Evolutionary conservation across 257 asterid species (phyloP), one percentile per base, ranked within the genome.

Genomic region (Striga asiatica): DNA sequence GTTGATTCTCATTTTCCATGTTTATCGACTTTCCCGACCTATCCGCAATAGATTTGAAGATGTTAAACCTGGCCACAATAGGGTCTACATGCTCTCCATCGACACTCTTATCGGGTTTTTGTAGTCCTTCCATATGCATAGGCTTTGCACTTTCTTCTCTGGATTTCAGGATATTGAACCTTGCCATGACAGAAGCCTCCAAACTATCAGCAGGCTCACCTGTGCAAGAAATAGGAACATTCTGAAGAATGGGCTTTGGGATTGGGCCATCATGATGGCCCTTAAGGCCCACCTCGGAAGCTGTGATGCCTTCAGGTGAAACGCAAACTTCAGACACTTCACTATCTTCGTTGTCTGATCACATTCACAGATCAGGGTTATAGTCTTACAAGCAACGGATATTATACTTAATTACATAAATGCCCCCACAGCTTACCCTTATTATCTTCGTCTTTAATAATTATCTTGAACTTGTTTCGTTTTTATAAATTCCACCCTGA

Each of bases 151-250:
- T 71, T 29, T 63, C 79, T 61, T 57, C 84, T 10, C 64, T 75
- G n/a, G 73, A 68, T 60, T 64, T 84, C 74, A 84, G 50, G 69
- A 74, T 66, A 60, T 65, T 54, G 58, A 72, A 63, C 69, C 84
- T 78, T 31, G 74, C 65, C 72, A 76, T 62, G 46, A 76, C 69
- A 0, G 89, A 76, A 45, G 78, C 64, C 66, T 82, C 94, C 10
- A 60, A 54, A 48, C 53, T 66, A 60, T 56, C 66, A 61, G 60
- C 66, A 42, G 60, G 67, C 57, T 50, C 49, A 13, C 66, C 52
- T 12, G 60, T 63, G 67, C 55, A 54, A 51, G 62, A 47, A 51
- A 34, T 56, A 35, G 41, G 41, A 20, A 27, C 13, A 29, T 62
- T 64, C 58, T 50, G 62, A 35, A 21, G 17, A 21, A 51, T 53